These are phyloP conservation scores for Syncephalastrum sp. DNA, from an alignment of 371 early-diverging fungal species.

Conservation along the genomic window DNA sequence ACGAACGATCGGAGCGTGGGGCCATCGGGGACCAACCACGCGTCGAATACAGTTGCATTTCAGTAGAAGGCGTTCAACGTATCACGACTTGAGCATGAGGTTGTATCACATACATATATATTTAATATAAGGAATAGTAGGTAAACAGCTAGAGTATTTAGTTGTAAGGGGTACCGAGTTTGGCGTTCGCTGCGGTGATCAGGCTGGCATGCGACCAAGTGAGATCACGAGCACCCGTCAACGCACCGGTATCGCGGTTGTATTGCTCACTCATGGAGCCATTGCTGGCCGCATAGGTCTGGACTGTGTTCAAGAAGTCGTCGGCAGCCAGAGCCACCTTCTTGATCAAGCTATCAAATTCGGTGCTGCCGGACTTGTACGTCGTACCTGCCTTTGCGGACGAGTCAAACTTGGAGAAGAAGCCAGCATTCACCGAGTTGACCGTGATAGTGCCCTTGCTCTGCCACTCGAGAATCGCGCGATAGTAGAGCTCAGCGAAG, in stretches of 20 bases:
- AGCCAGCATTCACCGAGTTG: constrained; percentile 33
- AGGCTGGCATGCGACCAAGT: constrained; percentile 78
- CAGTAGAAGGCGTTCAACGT: too few relatives aligned
- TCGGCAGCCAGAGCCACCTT: constrained; percentile 50
- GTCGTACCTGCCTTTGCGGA: constrained; percentile 23
- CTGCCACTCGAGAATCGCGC: constrained; percentile 38
- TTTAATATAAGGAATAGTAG: too few relatives aligned
- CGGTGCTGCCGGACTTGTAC: constrained; percentile 19
- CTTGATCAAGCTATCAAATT: constrained; percentile 20
- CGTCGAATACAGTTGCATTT: too few relatives aligned
- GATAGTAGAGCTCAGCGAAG: constrained; percentile 67
- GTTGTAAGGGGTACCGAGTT: constrained; percentile 5
- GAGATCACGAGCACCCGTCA: constrained; percentile 64
- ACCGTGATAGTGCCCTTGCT: constrained; percentile 31
- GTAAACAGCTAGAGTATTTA: neutral
- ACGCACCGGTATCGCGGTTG: constrained; percentile 49
- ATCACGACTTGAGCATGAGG: too few relatives aligned
- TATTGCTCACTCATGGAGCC: constrained; percentile 67
- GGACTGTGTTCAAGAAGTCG: constrained; percentile 51
- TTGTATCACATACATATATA: too few relatives aligned
- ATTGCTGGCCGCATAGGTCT: constrained; percentile 45
- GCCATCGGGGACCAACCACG: too few relatives aligned
- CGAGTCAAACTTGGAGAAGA: constrained; percentile 31
- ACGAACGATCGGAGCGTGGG: too few relatives aligned
- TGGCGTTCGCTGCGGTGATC: constrained; percentile 39